A percentile compares a stretch with the other conserved stretches of the same genome.
These are phyloP conservation scores for Mallotus japonicus DNA, from an alignment of 441 rosid genomes.

Conservation along the genomic window DNA sequence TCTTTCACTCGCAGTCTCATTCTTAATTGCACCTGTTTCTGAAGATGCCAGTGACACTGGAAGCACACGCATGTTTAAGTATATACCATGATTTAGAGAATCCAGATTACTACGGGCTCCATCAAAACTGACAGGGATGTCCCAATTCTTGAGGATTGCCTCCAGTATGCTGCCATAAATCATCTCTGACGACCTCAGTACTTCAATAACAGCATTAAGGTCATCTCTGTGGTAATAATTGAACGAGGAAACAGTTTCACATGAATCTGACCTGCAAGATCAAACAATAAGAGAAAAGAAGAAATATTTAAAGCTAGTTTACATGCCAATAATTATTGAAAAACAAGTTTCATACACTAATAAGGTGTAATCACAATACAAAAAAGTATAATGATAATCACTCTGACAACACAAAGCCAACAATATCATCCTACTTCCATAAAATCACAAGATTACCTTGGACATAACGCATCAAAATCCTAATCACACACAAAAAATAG, in stretches of 20 bases:
- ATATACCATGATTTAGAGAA: constrained; percentile 32
- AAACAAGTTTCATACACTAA: background rate
- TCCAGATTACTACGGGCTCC: constrained; percentile 37
- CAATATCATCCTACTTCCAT: background rate
- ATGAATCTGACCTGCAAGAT: constrained; percentile 77
- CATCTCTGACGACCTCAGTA: constrained; percentile 55
- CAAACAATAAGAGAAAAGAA: constrained; percentile 20
- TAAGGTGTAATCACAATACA: background rate
- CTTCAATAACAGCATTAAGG: constrained; percentile 54
- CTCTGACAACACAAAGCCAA: background rate
- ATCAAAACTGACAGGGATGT: constrained; percentile 38
- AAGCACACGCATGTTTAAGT: constrained; percentile 28
- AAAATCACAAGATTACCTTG: background rate
- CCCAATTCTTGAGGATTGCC: constrained; percentile 69
- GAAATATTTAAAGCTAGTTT: constrained; percentile 27
- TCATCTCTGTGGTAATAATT: constrained; percentile 66
- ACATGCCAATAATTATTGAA: background rate
- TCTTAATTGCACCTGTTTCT: constrained; percentile 26
- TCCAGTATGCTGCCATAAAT: constrained; percentile 48
- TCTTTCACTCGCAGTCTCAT: constrained; percentile 36
- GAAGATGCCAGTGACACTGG: constrained; percentile 36
- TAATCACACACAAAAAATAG: background rate
- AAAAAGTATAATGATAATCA: background rate
- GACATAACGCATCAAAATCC: background rate
- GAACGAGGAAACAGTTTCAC: constrained; percentile 39